Evolutionary conservation across 2,329 filamentous ascomycete genomes (phyloP), one percentile per base, ranked within the genome.

Genomic region (Aspergillus aculeatinus): DNA sequence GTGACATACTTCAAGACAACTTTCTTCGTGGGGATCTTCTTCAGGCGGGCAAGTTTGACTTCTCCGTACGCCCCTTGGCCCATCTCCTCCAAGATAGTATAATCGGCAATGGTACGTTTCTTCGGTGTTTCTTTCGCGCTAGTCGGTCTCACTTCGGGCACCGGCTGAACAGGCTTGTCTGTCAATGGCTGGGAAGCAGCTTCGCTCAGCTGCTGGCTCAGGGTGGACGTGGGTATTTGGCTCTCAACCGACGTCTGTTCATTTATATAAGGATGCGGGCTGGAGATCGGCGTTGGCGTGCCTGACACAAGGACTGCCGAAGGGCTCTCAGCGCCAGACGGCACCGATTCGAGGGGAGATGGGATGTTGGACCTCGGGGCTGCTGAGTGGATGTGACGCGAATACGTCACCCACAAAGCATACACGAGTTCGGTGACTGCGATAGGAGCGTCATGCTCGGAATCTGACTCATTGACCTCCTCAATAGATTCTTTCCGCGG

Each of bases 1-100:
- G 95, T 98, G 53, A 99, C 95, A 74, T 96, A 99, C 76, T 99
- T 99, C 71, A 99, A 84, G 21, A 99, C 94, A 63, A 96, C 90
- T 76, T 96, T 96, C 73, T 89, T 90, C 55, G 85, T 81, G 25
- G 81, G 86, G 55, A 84, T 86, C 69, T 88, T 87, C 78, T 93
- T 96, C 79, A 95, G 90, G 31, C 93, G 87, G 55, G 91, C 94
- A 51, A 99, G 84, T 75, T 99, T 99, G 60, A 99, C 95, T 77
- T 99, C 94, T 2, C 95, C 95, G 73, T 99, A 99, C 1, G 95
- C 95, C 47, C 95, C 95, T 77, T 97, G 92, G 4, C 95, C 95
- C 94, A 99, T 98, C 62, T 99, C 95, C 77, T 99, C 95, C 12
- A 99, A 81, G 61, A 99, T 94, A 48, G 88, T 83, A 74, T 96